phyloP scores from a whole-genome alignment of 345 rosid species.

The Populus davidiana region DNA sequence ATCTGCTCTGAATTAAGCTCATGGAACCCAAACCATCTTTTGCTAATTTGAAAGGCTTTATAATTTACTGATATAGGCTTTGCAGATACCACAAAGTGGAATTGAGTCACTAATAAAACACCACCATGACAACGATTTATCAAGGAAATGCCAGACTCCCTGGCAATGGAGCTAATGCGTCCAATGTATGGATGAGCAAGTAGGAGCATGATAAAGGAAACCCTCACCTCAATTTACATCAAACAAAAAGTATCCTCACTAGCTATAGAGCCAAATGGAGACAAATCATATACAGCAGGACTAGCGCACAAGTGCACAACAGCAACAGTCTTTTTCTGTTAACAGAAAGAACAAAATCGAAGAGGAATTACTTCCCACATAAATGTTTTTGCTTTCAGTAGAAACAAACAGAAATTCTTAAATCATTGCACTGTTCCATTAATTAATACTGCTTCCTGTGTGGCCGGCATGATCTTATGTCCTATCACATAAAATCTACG shows the following conservation, averaged over 20 bases:
- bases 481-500: too few relatives aligned
- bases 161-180: too few relatives aligned
- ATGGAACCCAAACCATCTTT: too few relatives aligned
- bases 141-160: neutral
- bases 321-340: neutral
- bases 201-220: too few relatives aligned
- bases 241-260: conserved; percentile 10
- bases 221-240: neutral
- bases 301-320: neutral
- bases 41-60: too few relatives aligned
- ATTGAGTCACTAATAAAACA: too few relatives aligned
- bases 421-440: neutral
- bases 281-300: neutral
- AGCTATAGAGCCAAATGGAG: neutral
- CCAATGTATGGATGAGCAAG: neutral
- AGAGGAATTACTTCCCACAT: neutral
- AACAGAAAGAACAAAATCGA: neutral
- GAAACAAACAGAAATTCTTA: neutral
- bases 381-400: neutral
- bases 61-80: too few relatives aligned
- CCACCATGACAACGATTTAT: neutral
- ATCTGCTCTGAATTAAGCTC: too few relatives aligned
- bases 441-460: neutral
- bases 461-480: conserved; percentile 2
- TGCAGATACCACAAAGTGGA: too few relatives aligned